Evolutionary conservation across 805 yeast genomes (phyloP).

Genomic region (Candida fluviatilis): DNA sequence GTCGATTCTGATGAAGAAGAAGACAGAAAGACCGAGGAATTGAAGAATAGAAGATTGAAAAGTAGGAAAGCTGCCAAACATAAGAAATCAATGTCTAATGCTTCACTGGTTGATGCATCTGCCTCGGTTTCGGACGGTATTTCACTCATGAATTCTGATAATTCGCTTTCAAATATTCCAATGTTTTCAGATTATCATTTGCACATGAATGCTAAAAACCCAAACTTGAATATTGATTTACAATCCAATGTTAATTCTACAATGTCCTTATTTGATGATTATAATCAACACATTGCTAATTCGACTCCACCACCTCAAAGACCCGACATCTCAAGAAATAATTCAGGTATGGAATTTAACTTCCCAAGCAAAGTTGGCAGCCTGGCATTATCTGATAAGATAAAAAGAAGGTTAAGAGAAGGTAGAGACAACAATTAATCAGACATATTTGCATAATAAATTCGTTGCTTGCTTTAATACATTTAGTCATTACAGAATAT

Average conservation of each 20-base stretch:
- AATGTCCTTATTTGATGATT: conserved; percentile 31
- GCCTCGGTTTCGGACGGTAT: conserved; percentile 54
- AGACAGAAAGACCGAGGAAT: conserved; percentile 44
- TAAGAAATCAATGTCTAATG: conserved; percentile 8
- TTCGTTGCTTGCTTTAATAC: not conserved
- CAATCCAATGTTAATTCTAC: conserved; percentile 27
- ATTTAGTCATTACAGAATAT: not conserved
- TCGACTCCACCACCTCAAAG: conserved; percentile 1
- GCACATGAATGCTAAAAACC: conserved; percentile 27
- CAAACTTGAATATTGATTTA: conserved; percentile 16
- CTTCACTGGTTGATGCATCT: conserved; percentile 14
- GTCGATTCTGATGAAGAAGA: conserved; percentile 47
- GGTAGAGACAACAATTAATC: conserved; percentile 18
- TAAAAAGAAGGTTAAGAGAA: conserved; percentile 33
- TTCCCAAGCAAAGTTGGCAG: conserved; percentile 16
- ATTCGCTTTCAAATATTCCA: conserved; percentile 61
- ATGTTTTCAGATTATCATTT: conserved; percentile 50
- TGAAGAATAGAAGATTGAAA: conserved; percentile 40
- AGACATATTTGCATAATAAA: too few relatives aligned
- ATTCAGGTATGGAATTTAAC: conserved; percentile 30
- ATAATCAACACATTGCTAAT: conserved; percentile 8
- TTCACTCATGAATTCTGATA: conserved; percentile 58
- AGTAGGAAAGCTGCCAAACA: conserved; percentile 11
- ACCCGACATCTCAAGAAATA: conserved; percentile 15
- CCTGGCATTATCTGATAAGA: conserved; percentile 26